Percentiles rank a stretch among this genome's conserved stretches.
Evolutionary conservation across 495 filamentous ascomycete species (phyloP).

Genomic region (Hyaloscypha bicolor): DNA sequence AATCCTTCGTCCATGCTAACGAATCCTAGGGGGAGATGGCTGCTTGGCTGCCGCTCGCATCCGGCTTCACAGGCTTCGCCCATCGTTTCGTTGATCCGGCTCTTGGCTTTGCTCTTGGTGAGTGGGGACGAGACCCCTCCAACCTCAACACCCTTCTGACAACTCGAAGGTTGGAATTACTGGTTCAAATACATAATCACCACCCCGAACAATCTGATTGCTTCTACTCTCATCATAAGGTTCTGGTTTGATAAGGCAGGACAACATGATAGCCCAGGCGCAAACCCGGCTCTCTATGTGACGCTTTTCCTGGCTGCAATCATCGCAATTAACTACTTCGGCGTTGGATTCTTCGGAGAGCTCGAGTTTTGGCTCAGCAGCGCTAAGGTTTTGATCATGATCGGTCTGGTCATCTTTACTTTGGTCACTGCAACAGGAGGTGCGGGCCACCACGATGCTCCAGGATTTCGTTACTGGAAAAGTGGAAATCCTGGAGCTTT

Average conservation of each 20-base stretch:
- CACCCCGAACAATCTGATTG: conserved; percentile 42
- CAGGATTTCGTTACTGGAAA: conserved; percentile 70
- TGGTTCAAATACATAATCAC: conserved; percentile 35
- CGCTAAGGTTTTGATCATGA: conserved; percentile 72
- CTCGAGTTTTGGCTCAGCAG: conserved; percentile 74
- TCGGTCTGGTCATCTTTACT: conserved; percentile 48
- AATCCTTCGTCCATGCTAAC: neutral
- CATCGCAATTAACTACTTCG: conserved; percentile 65
- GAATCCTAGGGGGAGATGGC: conserved; percentile 65
- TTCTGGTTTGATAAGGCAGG: conserved; percentile 60
- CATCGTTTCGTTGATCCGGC: conserved; percentile 33
- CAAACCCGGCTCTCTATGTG: conserved; percentile 67
- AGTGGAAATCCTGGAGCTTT: conserved; percentile 63
- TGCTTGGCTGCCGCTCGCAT: conserved; percentile 68
- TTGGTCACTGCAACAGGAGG: conserved; percentile 37
- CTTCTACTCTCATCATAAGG: conserved; percentile 71
- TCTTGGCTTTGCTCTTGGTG: conserved; percentile 32
- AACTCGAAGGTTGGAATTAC: conserved; percentile 30
- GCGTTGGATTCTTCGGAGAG: conserved; percentile 70
- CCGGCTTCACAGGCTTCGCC: conserved; percentile 33
- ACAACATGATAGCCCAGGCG: conserved; percentile 14
- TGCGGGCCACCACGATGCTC: conserved; percentile 34
- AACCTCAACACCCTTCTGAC: neutral
- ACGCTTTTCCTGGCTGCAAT: conserved; percentile 71
- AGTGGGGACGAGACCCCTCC: neutral